Percentiles rank a stretch among this genome's conserved stretches.
Conservation (phyloP, 257 asterid species). For the Capsicum rhomboideum region DNA sequence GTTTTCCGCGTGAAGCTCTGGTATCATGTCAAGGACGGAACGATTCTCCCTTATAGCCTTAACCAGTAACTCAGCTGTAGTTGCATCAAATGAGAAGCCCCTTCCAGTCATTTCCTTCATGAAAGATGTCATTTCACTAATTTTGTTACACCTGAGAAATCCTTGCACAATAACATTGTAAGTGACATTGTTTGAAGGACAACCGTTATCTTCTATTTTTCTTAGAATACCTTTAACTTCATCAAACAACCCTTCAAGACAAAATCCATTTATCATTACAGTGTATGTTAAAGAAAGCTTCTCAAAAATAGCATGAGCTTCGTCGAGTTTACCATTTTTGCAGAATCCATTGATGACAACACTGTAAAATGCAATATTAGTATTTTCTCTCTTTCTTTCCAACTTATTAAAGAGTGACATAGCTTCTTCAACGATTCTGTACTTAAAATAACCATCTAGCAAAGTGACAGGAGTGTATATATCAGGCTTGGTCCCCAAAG, state of each 20-base stretch:
- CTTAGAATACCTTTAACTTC: too few species aligned
- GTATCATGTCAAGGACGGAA: too few species aligned
- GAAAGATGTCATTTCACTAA: neutral
- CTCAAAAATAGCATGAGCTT: too few species aligned
- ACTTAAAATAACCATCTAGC: neutral
- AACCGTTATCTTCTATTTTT: too few species aligned
- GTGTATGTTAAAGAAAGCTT: too few species aligned
- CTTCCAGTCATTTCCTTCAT: neutral
- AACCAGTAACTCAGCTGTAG: neutral
- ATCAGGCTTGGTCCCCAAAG: neutral
- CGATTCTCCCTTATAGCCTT: too few species aligned
- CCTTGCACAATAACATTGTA: too few species aligned
- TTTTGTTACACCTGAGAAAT: too few species aligned
- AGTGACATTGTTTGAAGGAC: too few species aligned
- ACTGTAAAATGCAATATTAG: neutral
- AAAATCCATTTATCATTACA: too few species aligned
- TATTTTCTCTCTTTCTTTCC: neutral
- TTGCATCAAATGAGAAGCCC: neutral
- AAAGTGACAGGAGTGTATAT: neutral
- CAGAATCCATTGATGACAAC: neutral
- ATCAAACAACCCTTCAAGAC: too few species aligned
- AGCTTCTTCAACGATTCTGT: neutral
- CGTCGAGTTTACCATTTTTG: neutral
- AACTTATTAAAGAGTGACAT: neutral
- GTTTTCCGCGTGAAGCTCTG: too few species aligned